Conservation (phyloP, 108 stramenopile genomes). For the Nannochloropsis gaditana region DNA sequence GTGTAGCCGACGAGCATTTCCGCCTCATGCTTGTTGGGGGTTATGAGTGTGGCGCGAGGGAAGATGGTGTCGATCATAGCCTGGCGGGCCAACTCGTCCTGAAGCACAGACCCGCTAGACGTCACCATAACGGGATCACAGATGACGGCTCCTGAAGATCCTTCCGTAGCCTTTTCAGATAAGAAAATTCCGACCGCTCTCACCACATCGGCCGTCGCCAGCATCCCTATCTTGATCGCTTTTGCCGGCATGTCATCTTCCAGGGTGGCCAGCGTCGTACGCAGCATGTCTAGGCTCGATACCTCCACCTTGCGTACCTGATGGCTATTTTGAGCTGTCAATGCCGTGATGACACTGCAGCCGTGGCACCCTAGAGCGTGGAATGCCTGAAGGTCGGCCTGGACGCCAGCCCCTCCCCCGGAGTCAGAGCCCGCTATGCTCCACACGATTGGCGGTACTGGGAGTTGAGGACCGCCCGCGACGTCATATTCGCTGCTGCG, state of each 20-base stretch:
- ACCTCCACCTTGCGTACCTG: conserved; percentile 41
- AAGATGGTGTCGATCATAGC: conserved; percentile 68
- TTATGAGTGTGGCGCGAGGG: conserved; percentile 69
- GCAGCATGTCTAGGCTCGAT: conserved; percentile 31
- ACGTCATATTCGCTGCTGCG: no score
- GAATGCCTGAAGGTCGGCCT: conserved; percentile 75
- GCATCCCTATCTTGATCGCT: conserved; percentile 83
- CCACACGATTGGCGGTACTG: conserved; percentile 65
- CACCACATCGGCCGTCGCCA: conserved; percentile 67
- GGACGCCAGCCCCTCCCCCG: conserved; percentile 89
- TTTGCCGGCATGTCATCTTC: conserved; percentile 65
- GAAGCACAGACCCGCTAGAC: conserved; percentile 65
- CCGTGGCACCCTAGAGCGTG: conserved; percentile 75
- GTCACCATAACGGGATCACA: conserved; percentile 88
- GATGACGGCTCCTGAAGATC: conserved; percentile 52
- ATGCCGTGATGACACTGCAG: conserved; percentile 79
- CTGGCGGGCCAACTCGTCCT: conserved; percentile 66
- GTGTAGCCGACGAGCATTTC: conserved; percentile 66
- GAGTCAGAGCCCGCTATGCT: conserved; percentile 89
- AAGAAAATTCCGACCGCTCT: conserved; percentile 64
- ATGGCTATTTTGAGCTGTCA: conserved; percentile 70
- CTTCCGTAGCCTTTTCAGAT: conserved; percentile 41
- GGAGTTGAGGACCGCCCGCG: neutral
- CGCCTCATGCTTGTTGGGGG: conserved; percentile 87
- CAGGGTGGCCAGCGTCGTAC: conserved; percentile 49